These are phyloP conservation scores for Alliaria petiolata DNA, from an alignment of 345 rosid species.

Conservation along the genomic window DNA sequence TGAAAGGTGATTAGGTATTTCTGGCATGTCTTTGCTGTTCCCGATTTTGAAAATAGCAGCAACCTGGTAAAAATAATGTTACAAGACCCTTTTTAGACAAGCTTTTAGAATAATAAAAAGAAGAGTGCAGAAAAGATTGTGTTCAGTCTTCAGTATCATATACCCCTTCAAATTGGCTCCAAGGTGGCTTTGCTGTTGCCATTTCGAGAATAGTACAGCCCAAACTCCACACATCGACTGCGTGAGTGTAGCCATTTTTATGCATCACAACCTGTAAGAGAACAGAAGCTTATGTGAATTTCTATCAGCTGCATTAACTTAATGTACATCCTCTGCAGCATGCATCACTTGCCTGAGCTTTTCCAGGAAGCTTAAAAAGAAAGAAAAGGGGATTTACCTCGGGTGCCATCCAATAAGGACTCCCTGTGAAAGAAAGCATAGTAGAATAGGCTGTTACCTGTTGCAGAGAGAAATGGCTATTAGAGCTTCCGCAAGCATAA, in stretches of 20 bases:
- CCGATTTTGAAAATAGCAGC: conserved; percentile 98
- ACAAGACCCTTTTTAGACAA: conserved; percentile 1
- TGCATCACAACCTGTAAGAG: conserved; percentile 81
- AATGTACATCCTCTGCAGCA: not conserved
- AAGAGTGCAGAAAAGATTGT: not conserved
- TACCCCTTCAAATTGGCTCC: conserved; percentile 98
- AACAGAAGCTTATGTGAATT: not conserved
- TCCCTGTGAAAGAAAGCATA: conserved; percentile 97
- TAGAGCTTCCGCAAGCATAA: not conserved
- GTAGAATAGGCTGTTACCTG: conserved; percentile 71
- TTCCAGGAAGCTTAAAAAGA: not conserved
- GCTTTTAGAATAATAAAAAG: not conserved
- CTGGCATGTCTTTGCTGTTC: conserved; percentile 91
- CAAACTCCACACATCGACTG: conserved; percentile 96
- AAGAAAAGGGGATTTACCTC: conserved; percentile 50
- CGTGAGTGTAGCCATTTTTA: conserved; percentile 74
- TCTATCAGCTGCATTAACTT: conserved; percentile 6
- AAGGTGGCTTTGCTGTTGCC: conserved; percentile 95
- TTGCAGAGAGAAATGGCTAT: conserved; percentile 21
- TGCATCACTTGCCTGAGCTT: not conserved
- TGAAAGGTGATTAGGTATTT: conserved; percentile 88
- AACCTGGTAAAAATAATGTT: conserved; percentile 56
- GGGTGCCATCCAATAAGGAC: conserved; percentile 99
- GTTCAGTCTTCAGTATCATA: conserved; percentile 7
- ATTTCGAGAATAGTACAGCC: conserved; percentile 98